These are phyloP conservation scores for Fusarium sp. DNA, from an alignment of 2,329 filamentous ascomycete genomes.

Conservation along the genomic window DNA sequence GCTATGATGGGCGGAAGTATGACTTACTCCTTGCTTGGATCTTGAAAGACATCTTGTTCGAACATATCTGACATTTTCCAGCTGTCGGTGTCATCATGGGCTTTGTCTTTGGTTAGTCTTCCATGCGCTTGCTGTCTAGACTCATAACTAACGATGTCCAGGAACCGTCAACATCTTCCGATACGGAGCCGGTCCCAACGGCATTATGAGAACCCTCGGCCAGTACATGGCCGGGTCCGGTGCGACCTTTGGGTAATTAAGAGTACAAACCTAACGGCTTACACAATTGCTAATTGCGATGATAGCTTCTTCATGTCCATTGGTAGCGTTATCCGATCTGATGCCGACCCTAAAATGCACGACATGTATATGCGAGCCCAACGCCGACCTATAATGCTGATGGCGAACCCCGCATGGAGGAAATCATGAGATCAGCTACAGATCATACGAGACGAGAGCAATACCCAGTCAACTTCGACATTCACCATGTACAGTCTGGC, in stretches of 20 bases:
- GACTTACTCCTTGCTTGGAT: slow-evolving; percentile 52
- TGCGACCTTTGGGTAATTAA: slow-evolving; percentile 87
- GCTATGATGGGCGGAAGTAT: slow-evolving; percentile 98
- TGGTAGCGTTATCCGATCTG: slow-evolving; percentile 93
- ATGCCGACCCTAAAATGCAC: slow-evolving; percentile 79
- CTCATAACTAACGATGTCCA: slow-evolving; percentile 51
- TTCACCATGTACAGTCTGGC: slow-evolving; percentile 45
- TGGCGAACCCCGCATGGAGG: slow-evolving; percentile 54
- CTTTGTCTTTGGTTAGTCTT: slow-evolving; percentile 87
- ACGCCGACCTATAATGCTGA: slow-evolving; percentile 75
- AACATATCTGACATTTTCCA: slow-evolving; percentile 56
- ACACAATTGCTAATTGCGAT: slow-evolving; percentile 32
- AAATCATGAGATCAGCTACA: slow-evolving; percentile 41
- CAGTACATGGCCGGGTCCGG: slow-evolving; percentile 98
- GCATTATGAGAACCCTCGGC: slow-evolving; percentile 91
- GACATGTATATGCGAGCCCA: slow-evolving; percentile 81
- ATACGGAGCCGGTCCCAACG: slow-evolving; percentile 92
- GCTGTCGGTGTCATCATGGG: slow-evolving; percentile 96
- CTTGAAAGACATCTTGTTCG: not conserved
- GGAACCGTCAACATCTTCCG: slow-evolving; percentile 94
- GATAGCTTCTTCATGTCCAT: slow-evolving; percentile 96
- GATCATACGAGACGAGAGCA: slow-evolving; percentile 40
- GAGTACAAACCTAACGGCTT: not conserved
- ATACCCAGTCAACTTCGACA: slow-evolving; percentile 43
- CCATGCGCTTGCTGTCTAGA: not conserved